phyloP scores from a whole-genome alignment of 2,329 filamentous ascomycete genomes.

The Penicillium nordicum region DNA sequence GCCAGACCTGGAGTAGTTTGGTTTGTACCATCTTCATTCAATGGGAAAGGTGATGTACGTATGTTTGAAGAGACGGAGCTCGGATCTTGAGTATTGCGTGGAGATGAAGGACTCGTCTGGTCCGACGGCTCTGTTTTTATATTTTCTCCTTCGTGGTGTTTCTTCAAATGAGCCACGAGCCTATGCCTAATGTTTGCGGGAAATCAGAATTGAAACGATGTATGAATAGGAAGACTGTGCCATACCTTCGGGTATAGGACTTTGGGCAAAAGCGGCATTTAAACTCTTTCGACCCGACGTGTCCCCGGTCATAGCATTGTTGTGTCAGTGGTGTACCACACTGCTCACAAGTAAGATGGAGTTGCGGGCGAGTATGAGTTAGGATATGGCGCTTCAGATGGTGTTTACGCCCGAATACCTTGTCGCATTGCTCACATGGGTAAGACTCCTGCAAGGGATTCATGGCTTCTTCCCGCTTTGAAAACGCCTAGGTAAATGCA shows the following conservation, averaged over 20 bases:
- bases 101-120: not conserved
- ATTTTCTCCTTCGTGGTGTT: not conserved
- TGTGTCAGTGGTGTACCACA: not conserved
- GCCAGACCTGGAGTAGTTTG: not conserved
- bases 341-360: slow-evolving; percentile 1
- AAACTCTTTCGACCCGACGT: not conserved
- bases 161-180: not conserved
- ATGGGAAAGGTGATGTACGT: not conserved
- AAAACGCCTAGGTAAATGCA: not conserved
- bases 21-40: not conserved
- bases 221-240: not conserved
- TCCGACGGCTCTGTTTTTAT: not conserved
- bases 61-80: not conserved
- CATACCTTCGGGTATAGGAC: slow-evolving; percentile 3
- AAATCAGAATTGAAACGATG: not conserved
- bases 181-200: not conserved
- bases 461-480: not conserved
- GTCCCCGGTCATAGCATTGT: slow-evolving; percentile 1
- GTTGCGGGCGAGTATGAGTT: not conserved
- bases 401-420: slow-evolving; percentile 4
- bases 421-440: slow-evolving; percentile 2
- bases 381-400: slow-evolving; percentile 4
- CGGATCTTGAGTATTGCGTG: not conserved
- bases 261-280: not conserved
- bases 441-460: not conserved